Evolutionary conservation across 2,329 filamentous ascomycete genomes (phyloP).

Genomic region (Thelonectria rubi): DNA sequence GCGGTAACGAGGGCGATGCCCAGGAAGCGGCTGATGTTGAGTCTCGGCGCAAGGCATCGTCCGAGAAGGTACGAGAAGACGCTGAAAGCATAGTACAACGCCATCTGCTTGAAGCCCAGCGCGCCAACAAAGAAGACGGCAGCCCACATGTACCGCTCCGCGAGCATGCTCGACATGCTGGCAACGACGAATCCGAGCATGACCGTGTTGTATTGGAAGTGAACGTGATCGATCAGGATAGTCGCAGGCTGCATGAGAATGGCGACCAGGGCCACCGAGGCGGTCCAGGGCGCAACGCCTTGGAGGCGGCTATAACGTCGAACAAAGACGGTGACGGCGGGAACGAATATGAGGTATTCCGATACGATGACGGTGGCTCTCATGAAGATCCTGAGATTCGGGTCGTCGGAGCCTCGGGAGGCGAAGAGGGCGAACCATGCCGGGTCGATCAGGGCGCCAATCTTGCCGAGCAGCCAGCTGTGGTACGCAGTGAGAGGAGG

Average conservation of each 20-base stretch:
- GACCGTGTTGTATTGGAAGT: constrained; percentile 98
- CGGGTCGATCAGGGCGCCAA: constrained; percentile 81
- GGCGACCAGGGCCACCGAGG: constrained; percentile 84
- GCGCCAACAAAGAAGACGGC: constrained; percentile 93
- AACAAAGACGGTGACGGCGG: constrained; percentile 85
- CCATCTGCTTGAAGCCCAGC: constrained; percentile 99
- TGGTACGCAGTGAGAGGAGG: constrained; percentile 98
- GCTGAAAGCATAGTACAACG: constrained; percentile 92
- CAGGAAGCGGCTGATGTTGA: constrained; percentile 74
- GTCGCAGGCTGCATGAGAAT: constrained; percentile 91
- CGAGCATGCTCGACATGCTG: constrained; percentile 87
- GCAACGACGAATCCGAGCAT: constrained; percentile 94
- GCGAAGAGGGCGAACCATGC: constrained; percentile 87
- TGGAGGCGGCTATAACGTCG: constrained; percentile 81
- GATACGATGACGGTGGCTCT: constrained; percentile 88
- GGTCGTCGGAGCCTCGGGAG: constrained; percentile 84
- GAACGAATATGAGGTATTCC: constrained; percentile 90
- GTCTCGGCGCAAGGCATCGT: constrained; percentile 78
- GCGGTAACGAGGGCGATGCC: constrained; percentile 79
- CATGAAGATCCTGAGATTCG: constrained; percentile 92
- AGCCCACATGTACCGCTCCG: constrained; percentile 85
- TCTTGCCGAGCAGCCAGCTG: constrained; percentile 91
- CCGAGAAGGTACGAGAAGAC: constrained; percentile 93
- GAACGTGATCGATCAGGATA: constrained; percentile 93
- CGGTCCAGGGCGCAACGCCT: constrained; percentile 82